Conservation (phyloP, 441 rosid genomes). For the Flueggea neowawraea region DNA sequence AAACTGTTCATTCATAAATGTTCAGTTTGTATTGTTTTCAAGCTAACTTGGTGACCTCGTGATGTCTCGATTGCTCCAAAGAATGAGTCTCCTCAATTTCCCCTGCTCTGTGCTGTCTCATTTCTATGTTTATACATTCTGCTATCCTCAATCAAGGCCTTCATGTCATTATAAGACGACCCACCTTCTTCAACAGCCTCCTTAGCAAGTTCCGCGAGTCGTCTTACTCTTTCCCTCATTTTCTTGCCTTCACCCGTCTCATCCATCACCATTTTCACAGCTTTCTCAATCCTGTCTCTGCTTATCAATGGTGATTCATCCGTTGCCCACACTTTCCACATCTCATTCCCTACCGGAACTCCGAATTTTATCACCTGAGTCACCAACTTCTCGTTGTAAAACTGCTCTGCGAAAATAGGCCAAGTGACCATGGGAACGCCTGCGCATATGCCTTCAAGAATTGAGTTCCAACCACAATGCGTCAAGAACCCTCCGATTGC, state of each 20-base stretch:
- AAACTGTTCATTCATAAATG: too few species aligned
- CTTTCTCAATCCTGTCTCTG: constrained; percentile 3
- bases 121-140: constrained; percentile 1
- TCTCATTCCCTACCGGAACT: constrained; percentile 21
- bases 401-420: constrained; percentile 27
- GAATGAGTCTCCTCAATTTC: neutral
- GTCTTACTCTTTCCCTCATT: constrained; percentile 10
- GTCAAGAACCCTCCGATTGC: constrained; percentile 24
- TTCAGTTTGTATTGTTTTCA: too few species aligned
- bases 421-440: constrained; percentile 23
- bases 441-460: constrained; percentile 18
- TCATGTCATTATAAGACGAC: constrained; percentile 16
- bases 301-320: constrained; percentile 18
- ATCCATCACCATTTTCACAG: constrained; percentile 10
- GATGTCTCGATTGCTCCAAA: neutral
- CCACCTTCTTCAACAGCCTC: constrained; percentile 14
- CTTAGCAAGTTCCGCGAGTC: constrained; percentile 13
- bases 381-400: constrained; percentile 28
- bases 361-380: constrained; percentile 22
- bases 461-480: constrained; percentile 31
- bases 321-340: constrained; percentile 26
- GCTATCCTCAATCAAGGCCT: constrained; percentile 11
- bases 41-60: too few species aligned
- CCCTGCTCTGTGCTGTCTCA: neutral
- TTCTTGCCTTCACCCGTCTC: constrained; percentile 1